These are phyloP conservation scores for Nakazawaea molendinolei DNA, from an alignment of 805 yeast genomes.

Conservation along the genomic window DNA sequence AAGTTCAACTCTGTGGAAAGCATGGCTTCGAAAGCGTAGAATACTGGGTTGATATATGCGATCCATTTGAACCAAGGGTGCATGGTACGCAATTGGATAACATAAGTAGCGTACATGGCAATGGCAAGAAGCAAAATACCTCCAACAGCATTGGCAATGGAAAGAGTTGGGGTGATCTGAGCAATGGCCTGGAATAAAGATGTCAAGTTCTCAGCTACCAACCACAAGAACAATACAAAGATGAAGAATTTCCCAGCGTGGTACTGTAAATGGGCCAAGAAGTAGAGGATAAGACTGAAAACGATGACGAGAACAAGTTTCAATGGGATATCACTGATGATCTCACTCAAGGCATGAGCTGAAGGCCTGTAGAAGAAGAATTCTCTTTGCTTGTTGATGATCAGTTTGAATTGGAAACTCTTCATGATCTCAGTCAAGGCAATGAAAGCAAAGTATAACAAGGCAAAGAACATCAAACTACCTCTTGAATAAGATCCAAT, in stretches of 20 bases:
- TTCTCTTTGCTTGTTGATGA: slow-evolving; percentile 62
- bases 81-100: slow-evolving; percentile 53
- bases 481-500: slow-evolving; percentile 57
- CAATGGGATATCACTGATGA: slow-evolving; percentile 57
- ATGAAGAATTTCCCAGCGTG: slow-evolving; percentile 50
- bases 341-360: slow-evolving; percentile 60
- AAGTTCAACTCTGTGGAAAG: slow-evolving; percentile 31
- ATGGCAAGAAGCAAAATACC: slow-evolving; percentile 46
- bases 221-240: slow-evolving; percentile 35
- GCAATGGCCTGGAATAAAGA: slow-evolving; percentile 50
- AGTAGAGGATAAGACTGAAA: slow-evolving; percentile 47
- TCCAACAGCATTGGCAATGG: slow-evolving; percentile 53
- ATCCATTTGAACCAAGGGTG: slow-evolving; percentile 67
- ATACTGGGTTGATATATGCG: slow-evolving; percentile 51
- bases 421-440: slow-evolving; percentile 40
- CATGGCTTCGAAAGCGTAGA: slow-evolving; percentile 42
- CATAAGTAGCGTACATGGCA: slow-evolving; percentile 56
- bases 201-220: slow-evolving; percentile 40
- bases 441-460: slow-evolving; percentile 44
- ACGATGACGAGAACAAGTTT: slow-evolving; percentile 39
- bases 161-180: slow-evolving; percentile 37
- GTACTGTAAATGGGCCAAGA: slow-evolving; percentile 43
- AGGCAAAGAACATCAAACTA: slow-evolving; percentile 53
- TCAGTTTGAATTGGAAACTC: slow-evolving; percentile 44
- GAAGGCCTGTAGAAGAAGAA: slow-evolving; percentile 70